Evolutionary conservation across 345 rosid species (phyloP).

Genomic region (Citrus mangshanensis): DNA sequence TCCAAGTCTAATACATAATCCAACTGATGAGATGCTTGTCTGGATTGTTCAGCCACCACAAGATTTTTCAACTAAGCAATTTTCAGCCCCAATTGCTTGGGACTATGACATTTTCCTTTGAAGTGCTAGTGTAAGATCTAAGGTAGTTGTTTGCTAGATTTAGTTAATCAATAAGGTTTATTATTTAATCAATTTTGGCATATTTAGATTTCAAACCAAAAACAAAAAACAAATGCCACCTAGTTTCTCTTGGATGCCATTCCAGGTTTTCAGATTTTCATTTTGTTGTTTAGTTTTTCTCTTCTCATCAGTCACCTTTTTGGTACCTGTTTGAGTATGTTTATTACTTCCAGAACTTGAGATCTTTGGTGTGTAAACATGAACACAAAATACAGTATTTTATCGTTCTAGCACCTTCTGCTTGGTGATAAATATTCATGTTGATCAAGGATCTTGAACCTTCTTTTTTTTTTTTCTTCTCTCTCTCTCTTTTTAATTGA

Average conservation of each 20-base stretch:
- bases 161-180: not conserved
- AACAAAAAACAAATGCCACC: not conserved
- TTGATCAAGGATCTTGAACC: not conserved
- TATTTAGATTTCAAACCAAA: too few relatives aligned
- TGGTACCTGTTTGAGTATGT: not conserved
- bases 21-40: not conserved
- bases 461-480: accelerated
- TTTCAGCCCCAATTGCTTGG: not conserved
- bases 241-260: not conserved
- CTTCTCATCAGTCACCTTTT: not conserved
- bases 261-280: not conserved
- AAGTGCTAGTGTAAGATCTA: not conserved
- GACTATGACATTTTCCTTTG: not conserved
- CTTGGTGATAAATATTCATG: not conserved
- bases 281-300: not conserved
- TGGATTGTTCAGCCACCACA: not conserved
- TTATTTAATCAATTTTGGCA: not conserved
- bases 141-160: not conserved
- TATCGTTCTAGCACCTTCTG: not conserved
- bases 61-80: not conserved
- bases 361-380: not conserved
- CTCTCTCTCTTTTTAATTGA: too few relatives aligned
- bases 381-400: too few relatives aligned
- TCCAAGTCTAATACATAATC: not conserved
- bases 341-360: not conserved